Percentiles rank a stretch among this genome's conserved stretches.
Evolutionary conservation across 1,284 basidiomycete genomes (phyloP).

Genomic region (Acaromyces ingoldii): DNA sequence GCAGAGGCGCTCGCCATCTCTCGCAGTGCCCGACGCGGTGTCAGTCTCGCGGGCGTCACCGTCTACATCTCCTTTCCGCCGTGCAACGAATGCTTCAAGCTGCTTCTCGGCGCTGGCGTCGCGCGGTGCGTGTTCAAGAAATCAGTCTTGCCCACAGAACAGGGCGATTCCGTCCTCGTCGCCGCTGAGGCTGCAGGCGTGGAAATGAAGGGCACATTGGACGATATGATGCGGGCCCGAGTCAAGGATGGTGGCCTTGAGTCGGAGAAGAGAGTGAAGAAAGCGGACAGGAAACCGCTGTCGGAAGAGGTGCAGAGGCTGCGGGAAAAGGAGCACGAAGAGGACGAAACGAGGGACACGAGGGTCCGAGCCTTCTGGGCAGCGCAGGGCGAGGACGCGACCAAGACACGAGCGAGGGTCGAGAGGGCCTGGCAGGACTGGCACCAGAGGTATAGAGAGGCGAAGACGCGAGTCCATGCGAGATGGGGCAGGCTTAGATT

Average conservation of each 20-base stretch:
- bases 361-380: constrained; percentile 6
- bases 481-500: no score
- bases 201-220: constrained; percentile 3
- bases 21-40: constrained; percentile 18
- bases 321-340: neutral
- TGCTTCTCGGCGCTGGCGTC: constrained; percentile 21
- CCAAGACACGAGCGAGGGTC: constrained; percentile 7
- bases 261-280: neutral
- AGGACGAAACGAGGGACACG: constrained; percentile 1
- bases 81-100: constrained; percentile 23
- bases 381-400: constrained; percentile 4
- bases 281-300: no score
- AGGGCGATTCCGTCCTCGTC: constrained; percentile 5
- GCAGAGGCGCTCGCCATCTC: constrained; percentile 33
- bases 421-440: constrained; percentile 10
- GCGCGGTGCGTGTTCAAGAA: constrained; percentile 22
- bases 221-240: no score
- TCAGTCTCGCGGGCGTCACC: constrained; percentile 14
- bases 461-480: neutral
- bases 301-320: no score
- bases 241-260: neutral
- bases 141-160: neutral
- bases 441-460: constrained; percentile 1
- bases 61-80: constrained; percentile 39
- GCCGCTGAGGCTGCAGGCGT: constrained; percentile 8